These are phyloP conservation scores for Paraurostyla sp. DNA, from an alignment of 73 alveolate genomes.

Conservation along the genomic window DNA sequence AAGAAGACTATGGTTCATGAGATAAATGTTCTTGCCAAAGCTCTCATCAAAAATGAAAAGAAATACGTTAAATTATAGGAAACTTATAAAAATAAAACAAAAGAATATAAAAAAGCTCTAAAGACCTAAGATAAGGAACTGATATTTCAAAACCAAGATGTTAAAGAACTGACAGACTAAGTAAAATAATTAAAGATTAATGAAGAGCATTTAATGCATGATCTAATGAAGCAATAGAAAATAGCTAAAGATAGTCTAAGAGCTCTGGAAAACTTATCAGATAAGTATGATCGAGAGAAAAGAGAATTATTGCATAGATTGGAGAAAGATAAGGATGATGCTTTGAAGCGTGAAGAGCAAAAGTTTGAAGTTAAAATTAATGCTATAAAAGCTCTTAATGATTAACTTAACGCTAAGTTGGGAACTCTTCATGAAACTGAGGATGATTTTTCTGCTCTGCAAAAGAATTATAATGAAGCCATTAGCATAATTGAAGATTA, in stretches of 20 bases:
- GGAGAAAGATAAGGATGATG: slow-evolving; percentile 48
- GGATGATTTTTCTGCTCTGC: slow-evolving; percentile 16
- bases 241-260: slow-evolving; percentile 42
- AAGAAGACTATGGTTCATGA: slow-evolving; percentile 58
- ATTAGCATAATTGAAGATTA: slow-evolving; percentile 26
- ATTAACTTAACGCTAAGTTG: slow-evolving; percentile 2
- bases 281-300: slow-evolving; percentile 51
- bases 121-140: slow-evolving; percentile 2
- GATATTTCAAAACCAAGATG: not conserved
- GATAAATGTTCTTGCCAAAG: slow-evolving; percentile 30
- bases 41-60: slow-evolving; percentile 38
- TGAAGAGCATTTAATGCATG: slow-evolving; percentile 38
- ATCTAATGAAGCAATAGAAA: slow-evolving; percentile 15
- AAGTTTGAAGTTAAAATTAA: slow-evolving; percentile 2
- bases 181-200: not conserved
- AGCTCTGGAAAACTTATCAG: slow-evolving; percentile 24
- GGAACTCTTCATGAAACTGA: slow-evolving; percentile 40
- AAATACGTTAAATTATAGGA: slow-evolving; percentile 11
- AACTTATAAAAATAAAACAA: not conserved
- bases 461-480: slow-evolving; percentile 45
- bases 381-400: slow-evolving; percentile 5
- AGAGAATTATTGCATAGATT: not conserved
- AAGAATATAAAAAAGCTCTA: slow-evolving; percentile 1
- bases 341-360: slow-evolving; percentile 19
- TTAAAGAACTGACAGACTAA: not conserved